Base-by-base conservation (phyloP, 2,329 filamentous ascomycete species). In the Neofusicoccum sp. region DNA sequence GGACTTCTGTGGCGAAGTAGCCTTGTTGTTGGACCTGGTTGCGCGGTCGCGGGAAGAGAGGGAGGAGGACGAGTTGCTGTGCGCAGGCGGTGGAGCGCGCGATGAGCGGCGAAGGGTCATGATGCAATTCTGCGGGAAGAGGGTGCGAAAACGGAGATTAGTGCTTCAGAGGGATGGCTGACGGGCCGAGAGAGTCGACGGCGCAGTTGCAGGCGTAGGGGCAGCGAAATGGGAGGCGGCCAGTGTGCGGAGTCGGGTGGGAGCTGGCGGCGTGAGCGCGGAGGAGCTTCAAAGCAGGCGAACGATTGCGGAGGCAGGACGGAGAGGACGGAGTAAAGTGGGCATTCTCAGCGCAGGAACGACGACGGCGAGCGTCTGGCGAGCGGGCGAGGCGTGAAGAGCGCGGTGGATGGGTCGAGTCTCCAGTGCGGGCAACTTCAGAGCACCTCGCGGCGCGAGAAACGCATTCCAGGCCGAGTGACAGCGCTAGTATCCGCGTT, bases 21-120 rank as follows among this genome's bases (percentile, higher is more conserved):
- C 84, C 75, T 93, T 93, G 69, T 86, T 83, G 71, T 88, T 84
- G 56, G 86, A 86, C 75, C 89, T 84, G 54, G 89, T 89, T 71
- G 80, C 86, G 74, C 91, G 86, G 68, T 96, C 91, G 68, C 84
- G 84, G 63, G 90, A 93, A 43, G 89, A 87, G 67, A 78, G 78
- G 20, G 82, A 84, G 70, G 89, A 93, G 43, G 91, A 87, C 54
- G 89, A 86, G 64, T 89, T 91, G 65, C 89, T 91, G 69, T 91
- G 88, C 69, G 91, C 87, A 38, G 69, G 88, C 64, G 81, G 79
- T 70, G 84, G 84, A 80, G 91, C 91, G 84, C 93, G 88, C 77
- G 93, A 95, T 72, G 93, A 96, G 75, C 93, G 90, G 79, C 93
- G 89, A 75, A 90, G 90, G 73, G 89, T 83, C 82, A 85, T 85